Evolutionary conservation across 108 stramenopile genomes (phyloP), one percentile per base, ranked within the genome.

Genomic region (Fistulifera pelliculosa): DNA sequence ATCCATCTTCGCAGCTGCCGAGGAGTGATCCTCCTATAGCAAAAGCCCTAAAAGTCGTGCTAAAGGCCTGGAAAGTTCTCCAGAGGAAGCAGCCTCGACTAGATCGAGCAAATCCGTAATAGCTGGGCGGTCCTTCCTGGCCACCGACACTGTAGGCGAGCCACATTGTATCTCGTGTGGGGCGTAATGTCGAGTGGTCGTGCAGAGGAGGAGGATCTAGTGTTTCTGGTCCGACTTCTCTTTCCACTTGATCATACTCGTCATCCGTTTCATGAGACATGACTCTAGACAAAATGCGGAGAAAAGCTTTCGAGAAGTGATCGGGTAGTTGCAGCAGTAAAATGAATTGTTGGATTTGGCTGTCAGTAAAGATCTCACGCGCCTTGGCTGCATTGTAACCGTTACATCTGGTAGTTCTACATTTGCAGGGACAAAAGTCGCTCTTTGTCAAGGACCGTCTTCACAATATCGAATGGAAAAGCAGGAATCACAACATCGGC

Each of bases 261-360:
- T 58, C 65, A 58, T 85, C 77, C 1, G 60, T 55, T 38, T 79
- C 75, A 31, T 67, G 58, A 15, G 75, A 71, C 23, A 90, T 16
- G 35, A 90, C 53, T 58, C 87, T 58, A 10, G 76, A 42, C 17
- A 90, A 56, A 25, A 84, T 76, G 26, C 83, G 54, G n/a, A 79
- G 62, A 39, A 85, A 70, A 15, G 76, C 61, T 48, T 69, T n/a
- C 19, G 63, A 63, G 65, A 83, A 79, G 22, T 63, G 38, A 10
- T 54, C n/a, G 0, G 87, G 80, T 1, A 88, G 55, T 44, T 54
- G 50, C 23, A 6, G 31, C 11, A 65, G n/a, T 28, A 75, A 49
- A 47, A 73, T 48, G 55, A 49, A 44, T 43, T 47, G 35, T 26
- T 61, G n/a, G 12, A 49, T 52, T n/a, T 52, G 17, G 31, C 31